Conservation (phyloP, 768 basidiomycete genomes). For the Trametes cingulata region DNA sequence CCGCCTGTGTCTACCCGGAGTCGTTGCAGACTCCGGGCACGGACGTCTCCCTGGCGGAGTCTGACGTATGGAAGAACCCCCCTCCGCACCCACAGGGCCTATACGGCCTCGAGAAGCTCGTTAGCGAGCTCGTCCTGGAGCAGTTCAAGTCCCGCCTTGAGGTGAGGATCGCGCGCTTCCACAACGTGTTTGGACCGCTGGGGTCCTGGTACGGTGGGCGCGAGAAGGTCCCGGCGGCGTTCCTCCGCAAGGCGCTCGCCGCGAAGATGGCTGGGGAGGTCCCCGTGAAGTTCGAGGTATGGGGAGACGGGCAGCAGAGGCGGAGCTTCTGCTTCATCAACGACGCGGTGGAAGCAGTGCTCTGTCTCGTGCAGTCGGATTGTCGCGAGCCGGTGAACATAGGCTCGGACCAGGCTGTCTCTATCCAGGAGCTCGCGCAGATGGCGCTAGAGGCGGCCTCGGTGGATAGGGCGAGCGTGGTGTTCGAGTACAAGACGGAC, state of each 20-base stretch:
- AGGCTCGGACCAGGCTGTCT: constrained; percentile 47
- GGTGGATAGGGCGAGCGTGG: constrained; percentile 30
- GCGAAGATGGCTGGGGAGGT: constrained; percentile 25
- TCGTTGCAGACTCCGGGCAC: constrained; percentile 37
- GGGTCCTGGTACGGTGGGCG: constrained; percentile 54
- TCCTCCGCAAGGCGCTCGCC: constrained; percentile 53
- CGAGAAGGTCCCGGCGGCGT: constrained; percentile 60
- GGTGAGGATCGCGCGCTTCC: constrained; percentile 54
- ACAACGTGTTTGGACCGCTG: constrained; percentile 59
- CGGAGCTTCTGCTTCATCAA: constrained; percentile 58
- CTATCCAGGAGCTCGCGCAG: constrained; percentile 44
- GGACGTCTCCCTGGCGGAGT: constrained; percentile 49
- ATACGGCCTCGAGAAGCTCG: constrained; percentile 61
- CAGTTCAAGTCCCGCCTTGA: constrained; percentile 36
- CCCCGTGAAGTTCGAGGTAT: constrained; percentile 46
- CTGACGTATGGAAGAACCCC: constrained; percentile 41
- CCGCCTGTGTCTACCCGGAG: constrained; percentile 59
- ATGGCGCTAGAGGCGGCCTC: constrained; percentile 40
- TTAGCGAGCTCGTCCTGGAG: constrained; percentile 46
- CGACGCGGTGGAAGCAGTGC: constrained; percentile 53
- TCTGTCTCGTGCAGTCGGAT: constrained; percentile 44
- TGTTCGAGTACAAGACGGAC: constrained; percentile 29
- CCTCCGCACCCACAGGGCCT: constrained; percentile 52
- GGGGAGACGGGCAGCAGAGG: constrained; percentile 55
- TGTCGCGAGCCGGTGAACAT: constrained; percentile 46